A percentile compares a stretch with the other conserved stretches of the same genome.
phyloP scores from a whole-genome alignment of 2,329 filamentous ascomycete species.

The Colletotrichum sp. region DNA sequence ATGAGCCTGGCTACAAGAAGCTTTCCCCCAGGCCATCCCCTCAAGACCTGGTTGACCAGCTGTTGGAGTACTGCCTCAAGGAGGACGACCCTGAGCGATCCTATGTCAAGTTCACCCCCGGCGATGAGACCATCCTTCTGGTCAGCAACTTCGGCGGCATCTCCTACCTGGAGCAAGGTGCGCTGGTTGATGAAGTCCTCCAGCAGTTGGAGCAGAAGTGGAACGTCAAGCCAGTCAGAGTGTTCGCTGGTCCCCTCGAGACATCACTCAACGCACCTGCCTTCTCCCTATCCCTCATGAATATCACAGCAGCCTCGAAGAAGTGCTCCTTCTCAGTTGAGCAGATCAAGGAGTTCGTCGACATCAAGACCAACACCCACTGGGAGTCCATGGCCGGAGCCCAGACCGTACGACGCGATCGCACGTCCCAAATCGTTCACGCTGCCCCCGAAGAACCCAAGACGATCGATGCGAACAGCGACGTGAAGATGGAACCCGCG shows the following conservation, averaged over 20 bases:
- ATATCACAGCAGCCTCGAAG: conserved; percentile 53
- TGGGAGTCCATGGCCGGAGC: conserved; percentile 59
- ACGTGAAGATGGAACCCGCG: conserved; percentile 55
- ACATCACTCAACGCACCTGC: conserved; percentile 76
- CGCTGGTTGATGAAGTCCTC: conserved; percentile 57
- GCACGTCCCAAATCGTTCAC: conserved; percentile 48
- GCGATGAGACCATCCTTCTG: conserved; percentile 57
- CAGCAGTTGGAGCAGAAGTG: conserved; percentile 53
- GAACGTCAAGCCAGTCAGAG: conserved; percentile 56
- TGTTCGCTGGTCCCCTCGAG: conserved; percentile 69
- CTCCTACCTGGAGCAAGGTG: conserved; percentile 62
- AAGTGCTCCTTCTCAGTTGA: conserved; percentile 50
- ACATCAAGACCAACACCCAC: conserved; percentile 63
- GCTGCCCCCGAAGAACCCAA: conserved; percentile 38
- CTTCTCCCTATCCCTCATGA: conserved; percentile 72
- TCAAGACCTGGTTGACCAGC: conserved; percentile 56
- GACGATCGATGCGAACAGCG: conserved; percentile 41
- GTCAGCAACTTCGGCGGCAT: conserved; percentile 67
- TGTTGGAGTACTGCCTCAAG: conserved; percentile 67
- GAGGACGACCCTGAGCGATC: conserved; percentile 54
- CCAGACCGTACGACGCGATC: conserved; percentile 40
- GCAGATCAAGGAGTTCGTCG: conserved; percentile 68
- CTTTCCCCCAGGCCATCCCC: conserved; percentile 56
- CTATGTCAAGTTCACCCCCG: conserved; percentile 51
- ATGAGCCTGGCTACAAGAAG: conserved; percentile 67